Conservation (phyloP, 2,329 filamentous ascomycete species). For the Stachybotrys chlorohalonatus region DNA sequence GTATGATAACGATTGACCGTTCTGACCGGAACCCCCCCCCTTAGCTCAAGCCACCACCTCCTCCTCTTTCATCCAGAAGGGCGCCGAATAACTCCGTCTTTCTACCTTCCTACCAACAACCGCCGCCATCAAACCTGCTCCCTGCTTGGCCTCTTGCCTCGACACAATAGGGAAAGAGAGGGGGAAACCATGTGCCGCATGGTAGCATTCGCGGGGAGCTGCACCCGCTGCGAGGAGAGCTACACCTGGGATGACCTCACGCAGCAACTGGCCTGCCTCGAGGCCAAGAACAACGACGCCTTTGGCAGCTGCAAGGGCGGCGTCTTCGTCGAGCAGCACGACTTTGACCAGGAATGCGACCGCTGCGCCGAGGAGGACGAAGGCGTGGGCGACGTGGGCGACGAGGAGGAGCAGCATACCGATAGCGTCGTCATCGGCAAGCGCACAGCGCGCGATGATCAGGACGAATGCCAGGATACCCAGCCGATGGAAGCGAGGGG, state of each 20-base stretch:
- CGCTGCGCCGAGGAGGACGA: slow-evolving; percentile 31
- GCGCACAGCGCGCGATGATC: slow-evolving; percentile 10
- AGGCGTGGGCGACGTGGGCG: slow-evolving; percentile 30
- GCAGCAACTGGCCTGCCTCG: slow-evolving; percentile 37
- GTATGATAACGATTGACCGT: too few species aligned
- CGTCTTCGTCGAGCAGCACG: slow-evolving; percentile 31
- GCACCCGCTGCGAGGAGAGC: slow-evolving; percentile 29
- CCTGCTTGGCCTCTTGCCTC: too few species aligned
- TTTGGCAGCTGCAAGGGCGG: slow-evolving; percentile 35
- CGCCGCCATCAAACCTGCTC: too few species aligned
- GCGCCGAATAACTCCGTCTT: too few species aligned
- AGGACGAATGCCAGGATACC: slow-evolving; percentile 6
- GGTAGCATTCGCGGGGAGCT: slow-evolving; percentile 33
- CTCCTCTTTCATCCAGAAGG: too few species aligned
- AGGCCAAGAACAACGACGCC: slow-evolving; percentile 37
- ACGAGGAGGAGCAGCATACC: slow-evolving; percentile 9
- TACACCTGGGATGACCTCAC: slow-evolving; percentile 35
- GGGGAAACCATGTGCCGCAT: slow-evolving; percentile 33
- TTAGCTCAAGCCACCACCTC: too few species aligned
- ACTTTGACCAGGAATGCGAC: slow-evolving; percentile 39
- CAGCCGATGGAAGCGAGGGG: neutral
- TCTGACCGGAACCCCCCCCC: too few species aligned
- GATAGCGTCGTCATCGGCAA: slow-evolving; percentile 5
- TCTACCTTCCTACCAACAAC: too few species aligned
- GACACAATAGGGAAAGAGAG: neutral